These are phyloP conservation scores for Sarocladiaceae sp. DNA, from an alignment of 2,329 filamentous ascomycete species.

Conservation along the genomic window DNA sequence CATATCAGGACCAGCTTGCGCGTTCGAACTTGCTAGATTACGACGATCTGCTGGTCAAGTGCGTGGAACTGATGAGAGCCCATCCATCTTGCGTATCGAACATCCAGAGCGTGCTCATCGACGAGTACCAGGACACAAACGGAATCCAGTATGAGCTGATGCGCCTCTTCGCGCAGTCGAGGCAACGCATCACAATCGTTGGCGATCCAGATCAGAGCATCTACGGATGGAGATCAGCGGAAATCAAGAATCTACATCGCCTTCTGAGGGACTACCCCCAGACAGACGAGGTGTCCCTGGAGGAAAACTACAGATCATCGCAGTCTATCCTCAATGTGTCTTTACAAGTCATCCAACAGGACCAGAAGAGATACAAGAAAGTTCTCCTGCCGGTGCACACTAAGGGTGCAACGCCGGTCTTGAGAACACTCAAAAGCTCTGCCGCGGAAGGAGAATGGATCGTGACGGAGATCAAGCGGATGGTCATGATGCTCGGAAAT, in stretches of 20 bases:
- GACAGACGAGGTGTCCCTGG: constrained; percentile 75
- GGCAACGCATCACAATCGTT: constrained; percentile 81
- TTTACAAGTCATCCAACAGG: constrained; percentile 84
- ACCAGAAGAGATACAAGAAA: constrained; percentile 73
- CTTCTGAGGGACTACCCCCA: constrained; percentile 71
- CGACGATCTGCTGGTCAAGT: constrained; percentile 82
- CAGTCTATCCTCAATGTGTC: constrained; percentile 76
- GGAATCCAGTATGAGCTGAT: constrained; percentile 92
- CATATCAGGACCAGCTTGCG: constrained; percentile 72
- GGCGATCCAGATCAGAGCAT: constrained; percentile 98
- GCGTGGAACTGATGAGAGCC: constrained; percentile 67
- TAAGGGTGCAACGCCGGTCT: constrained; percentile 71
- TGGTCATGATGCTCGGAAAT: constrained; percentile 62
- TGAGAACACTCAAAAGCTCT: constrained; percentile 66
- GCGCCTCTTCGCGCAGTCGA: constrained; percentile 71
- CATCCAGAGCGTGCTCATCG: constrained; percentile 84
- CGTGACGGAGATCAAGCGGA: constrained; percentile 71
- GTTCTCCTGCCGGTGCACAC: constrained; percentile 72
- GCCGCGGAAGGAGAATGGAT: constrained; percentile 81
- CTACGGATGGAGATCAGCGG: constrained; percentile 90
- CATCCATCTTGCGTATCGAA: constrained; percentile 81
- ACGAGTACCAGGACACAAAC: constrained; percentile 98
- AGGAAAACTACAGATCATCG: constrained; percentile 93
- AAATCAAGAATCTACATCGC: constrained; percentile 78
- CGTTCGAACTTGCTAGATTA: constrained; percentile 84